These are phyloP conservation scores for Lyophyllum decastes DNA, from an alignment of 768 basidiomycete genomes.

Conservation along the genomic window DNA sequence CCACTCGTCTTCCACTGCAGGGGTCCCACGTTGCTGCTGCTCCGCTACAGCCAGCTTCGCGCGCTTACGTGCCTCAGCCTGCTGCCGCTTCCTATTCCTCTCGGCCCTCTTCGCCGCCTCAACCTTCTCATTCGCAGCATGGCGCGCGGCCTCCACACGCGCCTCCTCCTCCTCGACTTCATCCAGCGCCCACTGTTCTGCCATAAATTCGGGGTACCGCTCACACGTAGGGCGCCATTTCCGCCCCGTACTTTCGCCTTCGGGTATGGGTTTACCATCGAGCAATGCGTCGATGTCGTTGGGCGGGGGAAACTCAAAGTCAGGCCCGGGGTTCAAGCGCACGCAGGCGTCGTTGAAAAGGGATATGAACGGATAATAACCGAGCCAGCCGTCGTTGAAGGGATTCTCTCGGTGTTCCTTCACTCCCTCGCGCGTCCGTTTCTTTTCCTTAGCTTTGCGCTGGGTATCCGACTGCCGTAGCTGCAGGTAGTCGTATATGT, in stretches of 20 bases:
- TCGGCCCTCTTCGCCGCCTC: conserved; percentile 54
- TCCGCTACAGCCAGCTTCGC: conserved; percentile 39
- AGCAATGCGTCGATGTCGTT: conserved; percentile 73
- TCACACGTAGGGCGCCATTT: conserved; percentile 84
- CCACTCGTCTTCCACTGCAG: conserved; percentile 22
- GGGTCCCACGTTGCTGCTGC: conserved; percentile 15
- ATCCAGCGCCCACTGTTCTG: conserved; percentile 80
- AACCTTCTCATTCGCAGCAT: conserved; percentile 38
- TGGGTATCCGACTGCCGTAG: conserved; percentile 64
- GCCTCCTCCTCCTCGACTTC: conserved; percentile 76
- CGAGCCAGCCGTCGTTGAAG: conserved; percentile 92
- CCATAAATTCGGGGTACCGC: conserved; percentile 82
- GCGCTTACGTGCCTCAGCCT: conserved; percentile 53
- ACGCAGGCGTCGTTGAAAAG: conserved; percentile 90
- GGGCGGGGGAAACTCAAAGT: conserved; percentile 82
- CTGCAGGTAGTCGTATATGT: conserved; percentile 89
- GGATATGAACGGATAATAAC: conserved; percentile 95
- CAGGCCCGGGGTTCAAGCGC: conserved; percentile 84
- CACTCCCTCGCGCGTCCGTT: conserved; percentile 62
- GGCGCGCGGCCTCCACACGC: conserved; percentile 39
- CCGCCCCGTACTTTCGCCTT: conserved; percentile 30
- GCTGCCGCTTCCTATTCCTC: conserved; percentile 49
- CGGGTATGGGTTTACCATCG: conserved; percentile 24
- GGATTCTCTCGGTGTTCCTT: conserved; percentile 80
- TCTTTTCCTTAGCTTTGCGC: conserved; percentile 66